Evolutionary conservation across 2,329 filamentous ascomycete genomes (phyloP).

Genomic region (Myriangium duriaei): DNA sequence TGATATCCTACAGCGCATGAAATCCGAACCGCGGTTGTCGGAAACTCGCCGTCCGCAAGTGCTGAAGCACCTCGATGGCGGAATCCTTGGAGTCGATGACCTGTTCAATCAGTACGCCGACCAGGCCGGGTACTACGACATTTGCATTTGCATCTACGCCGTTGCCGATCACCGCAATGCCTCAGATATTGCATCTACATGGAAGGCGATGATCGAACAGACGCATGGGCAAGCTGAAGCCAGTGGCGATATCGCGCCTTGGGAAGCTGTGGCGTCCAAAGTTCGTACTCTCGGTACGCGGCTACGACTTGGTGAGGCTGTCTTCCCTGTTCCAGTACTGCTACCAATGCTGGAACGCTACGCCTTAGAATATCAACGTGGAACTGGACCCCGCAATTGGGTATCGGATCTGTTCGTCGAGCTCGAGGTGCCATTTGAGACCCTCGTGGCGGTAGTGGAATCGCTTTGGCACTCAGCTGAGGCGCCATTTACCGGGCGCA

Average conservation of each 20-base stretch:
- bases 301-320: slow-evolving; percentile 25
- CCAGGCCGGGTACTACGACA: slow-evolving; percentile 81
- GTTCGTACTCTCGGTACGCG: slow-evolving; percentile 45
- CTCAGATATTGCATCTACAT: slow-evolving; percentile 70
- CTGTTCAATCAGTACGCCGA: slow-evolving; percentile 92
- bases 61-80: slow-evolving; percentile 58
- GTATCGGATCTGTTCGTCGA: slow-evolving; percentile 54
- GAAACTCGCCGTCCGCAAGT: slow-evolving; percentile 52
- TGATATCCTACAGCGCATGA: slow-evolving; percentile 69
- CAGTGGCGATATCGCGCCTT: slow-evolving; percentile 43
- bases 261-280: slow-evolving; percentile 54
- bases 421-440: slow-evolving; percentile 49
- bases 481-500: slow-evolving; percentile 48
- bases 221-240: slow-evolving; percentile 41
- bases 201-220: slow-evolving; percentile 67
- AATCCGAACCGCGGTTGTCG: slow-evolving; percentile 56
- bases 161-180: slow-evolving; percentile 82
- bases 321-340: slow-evolving; percentile 29
- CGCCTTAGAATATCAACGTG: slow-evolving; percentile 37
- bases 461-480: slow-evolving; percentile 56
- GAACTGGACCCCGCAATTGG: slow-evolving; percentile 40
- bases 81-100: slow-evolving; percentile 65
- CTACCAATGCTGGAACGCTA: slow-evolving; percentile 45
- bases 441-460: slow-evolving; percentile 50
- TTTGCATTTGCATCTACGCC: slow-evolving; percentile 86